Evolutionary conservation across 116 monocot species (phyloP), one percentile per base, ranked within the genome.

Genomic region (Posidonia oceanica): DNA sequence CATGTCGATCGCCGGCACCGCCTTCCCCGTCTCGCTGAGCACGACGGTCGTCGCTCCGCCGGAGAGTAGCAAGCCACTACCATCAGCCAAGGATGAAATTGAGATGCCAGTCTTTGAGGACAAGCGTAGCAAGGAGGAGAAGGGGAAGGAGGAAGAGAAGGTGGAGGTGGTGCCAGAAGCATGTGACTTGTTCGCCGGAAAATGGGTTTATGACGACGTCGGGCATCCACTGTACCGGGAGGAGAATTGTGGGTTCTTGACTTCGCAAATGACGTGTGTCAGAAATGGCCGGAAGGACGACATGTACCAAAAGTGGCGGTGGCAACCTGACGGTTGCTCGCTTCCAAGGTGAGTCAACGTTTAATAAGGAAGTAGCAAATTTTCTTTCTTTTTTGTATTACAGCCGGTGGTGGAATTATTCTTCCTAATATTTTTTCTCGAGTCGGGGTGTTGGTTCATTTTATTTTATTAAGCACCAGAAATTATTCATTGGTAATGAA

Each of bases 1-100:
- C 51, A 81, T 81, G 67, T 89, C 89, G 73, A 59, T 87, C 21
- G 75, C 87, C 4, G 77, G 89, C n/a, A 81, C 77, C 60, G 80
- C 85, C 6, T 87, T 94, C 76, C 2, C 7, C 17, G 39, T 59
- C 37, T 11, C 58, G 7, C 48, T 7, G 48, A 48, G 48, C 48
- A 48, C 48, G 48, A 12, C 11, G 12, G 12, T 48, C 12, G 7
- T 12, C 48, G 48, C 48, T 1, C 11, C 48, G 7, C 48, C 48
- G 48, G 48, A 48, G 48, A 48, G 48, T 1, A 7, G 48, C 48
- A 48, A 48, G 11, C 6, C 48, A 48, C 8, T 8, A 44, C 48
- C 48, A 4, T 12, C 48, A 1, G 3, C 70, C 29, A 29, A 29
- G 29, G 29, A 29, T 29, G 29, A 29, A 29, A 29, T 29, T 29